These are phyloP conservation scores for Stentor coeruleus DNA, from an alignment of 73 alveolate species.

Conservation along the genomic window DNA sequence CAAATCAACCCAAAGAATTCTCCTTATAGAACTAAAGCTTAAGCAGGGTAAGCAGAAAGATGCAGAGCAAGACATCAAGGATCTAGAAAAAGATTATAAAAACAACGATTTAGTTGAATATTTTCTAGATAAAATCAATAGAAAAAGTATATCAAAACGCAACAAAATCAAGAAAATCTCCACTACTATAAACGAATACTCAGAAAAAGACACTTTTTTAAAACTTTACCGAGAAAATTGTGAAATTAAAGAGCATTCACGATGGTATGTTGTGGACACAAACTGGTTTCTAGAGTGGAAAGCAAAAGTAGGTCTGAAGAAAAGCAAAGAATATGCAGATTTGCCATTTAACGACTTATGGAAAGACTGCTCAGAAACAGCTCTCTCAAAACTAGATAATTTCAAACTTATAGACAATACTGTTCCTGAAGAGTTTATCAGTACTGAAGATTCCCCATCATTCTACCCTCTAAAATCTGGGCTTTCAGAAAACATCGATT, in stretches of 20 bases:
- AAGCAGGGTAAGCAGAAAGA: no score
- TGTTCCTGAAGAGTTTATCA: background rate
- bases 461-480: background rate
- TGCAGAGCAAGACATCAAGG: no score
- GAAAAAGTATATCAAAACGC: no score
- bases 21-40: no score
- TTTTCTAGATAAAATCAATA: no score
- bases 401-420: background rate
- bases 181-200: no score
- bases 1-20: no score
- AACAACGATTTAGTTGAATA: no score
- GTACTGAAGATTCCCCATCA: background rate
- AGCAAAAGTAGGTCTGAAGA: background rate
- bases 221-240: background rate
- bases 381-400: background rate
- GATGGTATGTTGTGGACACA: conserved; percentile 5
- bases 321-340: background rate
- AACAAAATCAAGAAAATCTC: no score
- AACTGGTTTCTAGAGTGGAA: background rate
- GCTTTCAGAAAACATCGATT: conserved; percentile 23
- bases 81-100: no score
- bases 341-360: background rate
- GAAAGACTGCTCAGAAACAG: background rate
- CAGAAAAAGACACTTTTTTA: conserved; percentile 9
- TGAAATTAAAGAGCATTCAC: background rate